Base-by-base conservation (phyloP, 768 basidiomycete genomes). In the Hirschioporus abietinus region DNA sequence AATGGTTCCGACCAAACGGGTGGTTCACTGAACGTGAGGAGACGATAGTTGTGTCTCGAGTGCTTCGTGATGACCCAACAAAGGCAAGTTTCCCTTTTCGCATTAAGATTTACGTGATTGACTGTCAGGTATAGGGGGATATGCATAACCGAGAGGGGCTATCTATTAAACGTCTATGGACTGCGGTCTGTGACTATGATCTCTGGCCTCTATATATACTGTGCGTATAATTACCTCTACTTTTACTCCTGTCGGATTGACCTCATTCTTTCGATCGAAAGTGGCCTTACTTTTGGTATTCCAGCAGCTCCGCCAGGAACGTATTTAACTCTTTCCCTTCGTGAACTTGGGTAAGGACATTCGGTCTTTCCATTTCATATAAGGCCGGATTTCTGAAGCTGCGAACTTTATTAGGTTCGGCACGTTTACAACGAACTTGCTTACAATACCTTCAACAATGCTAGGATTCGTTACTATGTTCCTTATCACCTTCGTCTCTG, bases 81-180 rank as follows among this genome's bases (percentile, higher is more conserved):
- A 66, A 61, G 17, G 60, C 30, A 34, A 58, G 7, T 35, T 35
- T 67, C 27, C 60, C 35, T 24, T 15, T 8, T 60, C 23, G 12
- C 30, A 23, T 24, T 25, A 15, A 1, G 12, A 17, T 3, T 5
- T 34, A 3, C 25, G 23, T 25, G 10, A 61, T 24, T 61, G 3
- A 61, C 30, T 18, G 9, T 17, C 5, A 3, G 17, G 30, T 12
- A 18, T 58, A 85, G 82, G 83, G 83, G 0, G 86, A 87, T 66
- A 88, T 90, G 89, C 88, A 88, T 74, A 90, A 90, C 68, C 84
- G 89, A 58, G 83, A 90, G 74, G 86, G 83, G 0, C 71, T 90
- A 15, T 78, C 82, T 0, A 36, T 80, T 6, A 79, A 77, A 69
- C 78, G 82, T 6, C 72, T 88, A 4, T 88, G 84, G 83, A 76